Evolutionary conservation across 1,139 yeast species (phyloP), one percentile per base, ranked within the genome.

Genomic region (Geotrichum siamense): DNA sequence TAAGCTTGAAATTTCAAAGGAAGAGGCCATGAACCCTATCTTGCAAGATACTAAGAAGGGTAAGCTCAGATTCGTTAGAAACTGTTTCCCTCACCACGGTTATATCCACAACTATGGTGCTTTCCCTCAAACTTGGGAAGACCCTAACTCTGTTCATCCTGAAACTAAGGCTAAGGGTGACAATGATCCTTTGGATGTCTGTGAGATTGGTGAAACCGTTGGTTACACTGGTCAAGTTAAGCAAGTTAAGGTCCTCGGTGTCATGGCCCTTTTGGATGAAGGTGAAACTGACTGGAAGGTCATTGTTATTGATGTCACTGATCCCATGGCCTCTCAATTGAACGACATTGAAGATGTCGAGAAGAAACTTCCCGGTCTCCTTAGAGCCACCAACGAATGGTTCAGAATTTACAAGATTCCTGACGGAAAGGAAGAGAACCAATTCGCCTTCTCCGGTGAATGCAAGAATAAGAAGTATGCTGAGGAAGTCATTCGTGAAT

Each of bases 221-320:
- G 76, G 79, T 36, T 67, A 74, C 62, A 77, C 83, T 22, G 96
- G 95, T 45, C 81, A 80, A 59, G 77, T 85, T 56, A 79, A 78
- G 59, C 79, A 80, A 62, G 95, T 85, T 48, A 84, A 83, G 65
- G 85, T 84, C 29, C 69, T 86, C 53, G 96, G 96, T 53, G 78
- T 84, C 50, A 75, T 85, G 75, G 95, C 95, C 30, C 70, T 86
- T 56, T 75, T 86, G 55, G 95, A 86, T 61, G 95, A 85, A 63
- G 95, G 95, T 50, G 95, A 85, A 67, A 79, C 93, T 54, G 96
- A 86, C 68, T 86, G 96, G 96, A 86, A 86, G 66, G 77, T 86
- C 45, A 76, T 86, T 57, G 94, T 79, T 51, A 75, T 86, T 54
- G 82, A 81, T 59, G 70, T 74, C 43, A 71, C 75, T 49, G 96